Conservation (phyloP, 768 basidiomycete species). For the Mycena albidolilacea region DNA sequence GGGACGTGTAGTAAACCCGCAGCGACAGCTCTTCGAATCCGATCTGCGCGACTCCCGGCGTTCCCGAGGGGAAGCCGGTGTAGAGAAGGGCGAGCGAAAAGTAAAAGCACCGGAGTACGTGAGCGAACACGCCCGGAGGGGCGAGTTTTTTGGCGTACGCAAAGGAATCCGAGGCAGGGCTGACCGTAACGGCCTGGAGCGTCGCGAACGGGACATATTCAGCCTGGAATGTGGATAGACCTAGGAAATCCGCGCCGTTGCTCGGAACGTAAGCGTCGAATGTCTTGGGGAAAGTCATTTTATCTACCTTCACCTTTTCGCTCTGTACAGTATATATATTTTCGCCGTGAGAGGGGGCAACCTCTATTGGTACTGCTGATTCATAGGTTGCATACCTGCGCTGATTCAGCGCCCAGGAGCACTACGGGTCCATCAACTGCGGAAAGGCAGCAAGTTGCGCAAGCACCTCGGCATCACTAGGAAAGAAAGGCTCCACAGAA, state of each 20-base stretch:
- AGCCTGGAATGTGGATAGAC: constrained; percentile 18
- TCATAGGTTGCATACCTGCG: constrained; percentile 16
- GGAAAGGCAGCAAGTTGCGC: no score
- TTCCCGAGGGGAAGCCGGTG: constrained; percentile 24
- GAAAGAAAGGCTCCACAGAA: no score
- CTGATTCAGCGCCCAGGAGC: constrained; percentile 12
- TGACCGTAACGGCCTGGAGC: constrained; percentile 13
- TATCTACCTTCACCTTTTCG: constrained; percentile 18
- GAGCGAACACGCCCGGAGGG: constrained; percentile 8
- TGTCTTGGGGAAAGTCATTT: constrained; percentile 10
- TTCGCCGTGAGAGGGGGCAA: constrained; percentile 8
- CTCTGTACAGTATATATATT: constrained; percentile 15
- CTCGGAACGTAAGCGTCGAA: constrained; percentile 18
- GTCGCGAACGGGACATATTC: constrained; percentile 18
- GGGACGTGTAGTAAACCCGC: constrained; percentile 20
- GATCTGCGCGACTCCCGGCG: constrained; percentile 27
- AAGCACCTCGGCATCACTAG: no score
- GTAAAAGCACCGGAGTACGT: constrained; percentile 22
- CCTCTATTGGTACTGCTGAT: not conserved
- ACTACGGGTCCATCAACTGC: not conserved
- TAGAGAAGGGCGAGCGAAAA: constrained; percentile 19
- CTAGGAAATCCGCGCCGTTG: constrained; percentile 14
- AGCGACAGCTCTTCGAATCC: constrained; percentile 15
- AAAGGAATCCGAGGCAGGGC: constrained; percentile 13
- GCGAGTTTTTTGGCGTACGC: constrained; percentile 20